A percentile compares a stretch with the other conserved stretches of the same genome.
phyloP scores from a whole-genome alignment of 352 stramenopile genomes.

The Aphanomyces invadans region DNA sequence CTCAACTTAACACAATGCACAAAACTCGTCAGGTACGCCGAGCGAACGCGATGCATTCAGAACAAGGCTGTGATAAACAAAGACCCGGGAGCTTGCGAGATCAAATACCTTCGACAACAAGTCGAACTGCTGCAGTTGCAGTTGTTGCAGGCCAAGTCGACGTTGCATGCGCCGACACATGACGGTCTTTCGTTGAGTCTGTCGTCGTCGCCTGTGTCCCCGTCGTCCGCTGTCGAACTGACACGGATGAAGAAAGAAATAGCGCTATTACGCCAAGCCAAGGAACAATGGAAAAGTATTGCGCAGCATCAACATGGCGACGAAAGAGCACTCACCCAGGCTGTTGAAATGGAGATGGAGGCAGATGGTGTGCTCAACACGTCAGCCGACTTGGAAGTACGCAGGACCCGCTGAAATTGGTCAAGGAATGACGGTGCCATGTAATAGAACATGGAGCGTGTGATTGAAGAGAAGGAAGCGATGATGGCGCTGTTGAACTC shows the following conservation, averaged over 20 bases:
- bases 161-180: no score
- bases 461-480: slow-evolving; percentile 47
- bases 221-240: no score
- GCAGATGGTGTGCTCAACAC: background rate
- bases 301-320: slow-evolving; percentile 34
- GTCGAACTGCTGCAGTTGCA: slow-evolving; percentile 56
- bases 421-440: no score
- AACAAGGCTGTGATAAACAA: slow-evolving; percentile 97
- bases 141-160: slow-evolving; percentile 40
- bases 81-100: slow-evolving; percentile 79
- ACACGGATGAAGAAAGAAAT: slow-evolving; percentile 35
- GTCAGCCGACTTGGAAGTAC: background rate
- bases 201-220: no score
- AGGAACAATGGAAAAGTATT: slow-evolving; percentile 62
- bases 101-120: slow-evolving; percentile 56
- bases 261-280: slow-evolving; percentile 39
- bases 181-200: no score
- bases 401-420: no score
- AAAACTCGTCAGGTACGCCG: slow-evolving; percentile 86
- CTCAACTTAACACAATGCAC: no score
- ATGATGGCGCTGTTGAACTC: slow-evolving; percentile 30
- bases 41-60: slow-evolving; percentile 97
- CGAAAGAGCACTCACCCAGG: background rate
- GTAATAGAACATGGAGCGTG: slow-evolving; percentile 25
- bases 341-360: slow-evolving; percentile 23